A percentile compares a stretch with the other conserved stretches of the same genome.
Conservation (phyloP, 1,139 yeast genomes). For the Diutina pseudorugosa region DNA sequence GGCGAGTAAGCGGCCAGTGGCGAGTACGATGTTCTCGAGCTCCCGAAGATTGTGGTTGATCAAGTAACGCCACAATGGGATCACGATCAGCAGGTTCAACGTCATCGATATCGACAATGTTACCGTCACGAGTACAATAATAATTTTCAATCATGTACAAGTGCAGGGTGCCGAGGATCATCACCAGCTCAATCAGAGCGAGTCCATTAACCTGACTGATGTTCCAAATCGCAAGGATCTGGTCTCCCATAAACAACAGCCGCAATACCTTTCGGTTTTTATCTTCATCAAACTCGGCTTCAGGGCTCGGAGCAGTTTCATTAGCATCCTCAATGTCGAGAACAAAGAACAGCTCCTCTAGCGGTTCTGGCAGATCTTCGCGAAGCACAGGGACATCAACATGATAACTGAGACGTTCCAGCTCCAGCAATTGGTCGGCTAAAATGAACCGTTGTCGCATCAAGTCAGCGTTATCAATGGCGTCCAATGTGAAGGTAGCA, state of each 20-base stretch:
- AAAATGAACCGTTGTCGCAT: conserved; percentile 47
- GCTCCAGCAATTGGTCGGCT: conserved; percentile 35
- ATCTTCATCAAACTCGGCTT: conserved; percentile 37
- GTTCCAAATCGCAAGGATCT: conserved; percentile 59
- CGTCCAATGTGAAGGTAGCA: conserved; percentile 39
- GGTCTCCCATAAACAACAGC: conserved; percentile 59
- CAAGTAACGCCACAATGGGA: conserved; percentile 41
- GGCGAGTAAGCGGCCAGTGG: conserved; percentile 43
- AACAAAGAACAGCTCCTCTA: background rate
- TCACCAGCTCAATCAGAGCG: conserved; percentile 58
- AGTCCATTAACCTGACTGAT: conserved; percentile 63
- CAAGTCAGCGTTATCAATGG: conserved; percentile 55
- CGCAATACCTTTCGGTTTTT: conserved; percentile 63
- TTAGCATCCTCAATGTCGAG: conserved; percentile 7
- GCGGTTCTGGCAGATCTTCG: background rate
- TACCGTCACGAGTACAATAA: conserved; percentile 45
- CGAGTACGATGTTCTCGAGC: conserved; percentile 26
- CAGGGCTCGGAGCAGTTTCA: conserved; percentile 9
- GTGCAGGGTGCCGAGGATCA: conserved; percentile 54
- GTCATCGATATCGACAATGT: conserved; percentile 56
- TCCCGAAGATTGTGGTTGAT: conserved; percentile 28
- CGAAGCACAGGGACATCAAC: conserved; percentile 23
- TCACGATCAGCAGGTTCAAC: conserved; percentile 53
- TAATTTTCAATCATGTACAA: conserved; percentile 60
- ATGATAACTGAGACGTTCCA: conserved; percentile 30